A percentile compares a stretch with the other conserved stretches of the same genome.
These are phyloP conservation scores for Phytophthora litchii DNA, from an alignment of 352 stramenopile species.

Conservation along the genomic window DNA sequence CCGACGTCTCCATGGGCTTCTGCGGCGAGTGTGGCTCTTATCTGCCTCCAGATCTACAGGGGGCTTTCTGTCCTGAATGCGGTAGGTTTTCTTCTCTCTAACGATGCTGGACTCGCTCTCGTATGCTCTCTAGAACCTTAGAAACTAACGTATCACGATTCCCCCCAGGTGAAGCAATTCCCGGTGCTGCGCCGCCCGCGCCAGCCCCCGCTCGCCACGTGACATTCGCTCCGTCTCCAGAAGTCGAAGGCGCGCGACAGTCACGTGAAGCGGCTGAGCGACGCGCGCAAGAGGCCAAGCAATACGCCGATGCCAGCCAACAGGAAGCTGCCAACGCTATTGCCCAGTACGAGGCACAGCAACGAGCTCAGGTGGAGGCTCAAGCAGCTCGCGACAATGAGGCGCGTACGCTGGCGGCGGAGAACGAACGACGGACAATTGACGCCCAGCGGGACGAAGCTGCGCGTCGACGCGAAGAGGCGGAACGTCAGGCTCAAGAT, in stretches of 20 bases:
- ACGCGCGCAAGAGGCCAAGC: conserved; percentile 43
- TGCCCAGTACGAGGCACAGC: conserved; percentile 53
- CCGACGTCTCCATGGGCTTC: conserved; percentile 65
- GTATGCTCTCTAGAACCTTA: conserved; percentile 2
- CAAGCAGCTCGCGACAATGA: conserved; percentile 43
- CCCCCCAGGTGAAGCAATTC: conserved; percentile 29
- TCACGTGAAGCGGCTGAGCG: conserved; percentile 60
- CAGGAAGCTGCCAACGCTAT: conserved; percentile 53
- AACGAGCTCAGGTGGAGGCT: conserved; percentile 45
- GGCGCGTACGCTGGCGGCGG: conserved; percentile 23
- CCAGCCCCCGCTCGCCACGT: conserved; percentile 22
- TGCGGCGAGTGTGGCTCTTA: conserved; percentile 82
- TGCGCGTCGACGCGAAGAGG: conserved; percentile 51
- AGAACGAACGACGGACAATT: conserved; percentile 55
- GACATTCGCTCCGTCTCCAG: conserved; percentile 20
- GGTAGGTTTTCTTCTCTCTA: conserved; percentile 40
- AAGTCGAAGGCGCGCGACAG: conserved; percentile 34
- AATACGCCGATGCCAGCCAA: conserved; percentile 47
- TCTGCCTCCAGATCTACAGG: conserved; percentile 56
- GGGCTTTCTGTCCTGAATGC: conserved; percentile 80
- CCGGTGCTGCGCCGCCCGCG: conserved; percentile 17
- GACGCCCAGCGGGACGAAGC: conserved; percentile 57
- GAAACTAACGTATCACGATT: conserved; percentile 11
- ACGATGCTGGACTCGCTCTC: background rate
- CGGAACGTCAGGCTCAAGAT: conserved; percentile 60